phyloP scores from a whole-genome alignment of 78 protist species.

The Dictyostelium purpureum region DNA sequence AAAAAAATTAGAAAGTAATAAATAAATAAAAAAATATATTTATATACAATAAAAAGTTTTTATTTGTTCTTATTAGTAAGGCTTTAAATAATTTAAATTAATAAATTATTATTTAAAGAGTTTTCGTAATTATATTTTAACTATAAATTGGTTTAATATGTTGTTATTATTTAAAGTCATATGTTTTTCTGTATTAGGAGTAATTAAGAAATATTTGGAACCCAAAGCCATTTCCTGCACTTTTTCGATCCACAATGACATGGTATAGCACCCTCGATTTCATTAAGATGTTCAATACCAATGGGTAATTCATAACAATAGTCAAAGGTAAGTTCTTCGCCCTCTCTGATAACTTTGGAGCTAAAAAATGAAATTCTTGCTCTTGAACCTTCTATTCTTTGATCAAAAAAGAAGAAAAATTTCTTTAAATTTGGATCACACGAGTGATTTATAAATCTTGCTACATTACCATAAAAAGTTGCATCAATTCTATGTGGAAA shows the following conservation, averaged over 20 bases:
- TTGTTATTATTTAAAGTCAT: too few species aligned
- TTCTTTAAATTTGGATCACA: constrained; percentile 81
- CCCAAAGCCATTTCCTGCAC: constrained; percentile 76
- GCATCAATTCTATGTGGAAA: constrained; percentile 79
- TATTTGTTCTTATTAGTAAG: too few species aligned
- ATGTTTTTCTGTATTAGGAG: too few species aligned
- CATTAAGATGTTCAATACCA: background rate
- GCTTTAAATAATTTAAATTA: too few species aligned
- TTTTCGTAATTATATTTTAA: too few species aligned
- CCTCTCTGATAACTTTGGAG: constrained; percentile 7
- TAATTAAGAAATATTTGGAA: too few species aligned
- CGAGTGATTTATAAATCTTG: constrained; percentile 86
- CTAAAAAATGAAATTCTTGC: constrained; percentile 80
- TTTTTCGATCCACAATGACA: constrained; percentile 78
- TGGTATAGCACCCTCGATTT: constrained; percentile 2
- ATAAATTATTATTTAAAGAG: too few species aligned
- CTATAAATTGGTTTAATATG: too few species aligned
- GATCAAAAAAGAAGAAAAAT: constrained; percentile 9
- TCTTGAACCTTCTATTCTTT: background rate
- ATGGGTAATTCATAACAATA: constrained; percentile 42
- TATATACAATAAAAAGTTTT: too few species aligned
- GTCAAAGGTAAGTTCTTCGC: constrained; percentile 80
- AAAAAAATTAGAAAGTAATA: constrained; percentile 7
- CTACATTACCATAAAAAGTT: constrained; percentile 47
- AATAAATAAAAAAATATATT: too few species aligned